Percentiles rank a stretch among this genome's conserved stretches.
Conservation (phyloP, 192 early-diverging fungal species). For the Rhizophagus sp. region DNA sequence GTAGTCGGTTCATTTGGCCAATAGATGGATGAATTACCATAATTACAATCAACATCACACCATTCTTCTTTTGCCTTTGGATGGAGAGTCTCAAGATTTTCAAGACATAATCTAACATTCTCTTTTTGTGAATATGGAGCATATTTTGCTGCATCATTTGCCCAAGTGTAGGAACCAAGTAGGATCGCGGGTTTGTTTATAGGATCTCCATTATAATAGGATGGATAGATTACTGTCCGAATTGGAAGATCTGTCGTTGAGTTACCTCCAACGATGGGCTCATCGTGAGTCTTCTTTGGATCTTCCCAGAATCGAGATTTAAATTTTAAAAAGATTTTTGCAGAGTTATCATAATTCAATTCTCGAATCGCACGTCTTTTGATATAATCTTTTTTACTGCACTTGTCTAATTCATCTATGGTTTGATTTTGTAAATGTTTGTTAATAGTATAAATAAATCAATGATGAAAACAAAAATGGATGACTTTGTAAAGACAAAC, state of each 20-base stretch:
- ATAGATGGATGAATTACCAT: conserved; percentile 29
- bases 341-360: conserved; percentile 22
- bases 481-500: background rate
- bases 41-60: no score
- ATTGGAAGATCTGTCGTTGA: conserved; percentile 30
- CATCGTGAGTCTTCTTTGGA: no score
- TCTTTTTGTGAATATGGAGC: conserved; percentile 30
- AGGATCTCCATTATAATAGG: conserved; percentile 26
- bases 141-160: conserved; percentile 13
- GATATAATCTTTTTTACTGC: background rate
- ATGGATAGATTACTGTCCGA: conserved; percentile 24
- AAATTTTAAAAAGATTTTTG: conserved; percentile 33
- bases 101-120: conserved; percentile 23
- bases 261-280: conserved; percentile 27
- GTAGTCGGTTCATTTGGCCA: conserved; percentile 32
- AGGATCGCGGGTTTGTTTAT: conserved; percentile 20
- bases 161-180: conserved; percentile 32
- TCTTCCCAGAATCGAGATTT: conserved; percentile 39
- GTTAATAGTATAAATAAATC: no score
- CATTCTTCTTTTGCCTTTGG: conserved; percentile 26
- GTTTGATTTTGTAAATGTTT: no score
- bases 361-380: conserved; percentile 24
- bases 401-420: no score
- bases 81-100: conserved; percentile 33
- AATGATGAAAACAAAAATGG: no score